phyloP scores from a whole-genome alignment of 2,329 filamentous ascomycete species.

The Colletotrichum destructivum region DNA sequence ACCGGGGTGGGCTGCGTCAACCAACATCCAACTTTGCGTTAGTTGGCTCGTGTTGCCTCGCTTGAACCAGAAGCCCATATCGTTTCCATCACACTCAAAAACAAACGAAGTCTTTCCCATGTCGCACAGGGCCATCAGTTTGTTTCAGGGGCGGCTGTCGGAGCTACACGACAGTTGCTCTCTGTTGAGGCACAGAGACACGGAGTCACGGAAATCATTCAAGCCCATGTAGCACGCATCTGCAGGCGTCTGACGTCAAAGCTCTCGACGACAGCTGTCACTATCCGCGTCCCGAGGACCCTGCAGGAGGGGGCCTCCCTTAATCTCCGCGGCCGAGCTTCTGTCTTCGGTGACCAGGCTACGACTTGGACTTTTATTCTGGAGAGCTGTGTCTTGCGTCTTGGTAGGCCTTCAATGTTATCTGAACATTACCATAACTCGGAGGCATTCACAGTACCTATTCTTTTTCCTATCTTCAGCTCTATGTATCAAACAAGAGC shows the following conservation, averaged over 20 bases:
- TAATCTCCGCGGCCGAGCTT: constrained; percentile 27
- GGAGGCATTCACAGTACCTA: not conserved
- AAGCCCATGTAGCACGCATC: constrained; percentile 2
- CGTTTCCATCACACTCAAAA: not conserved
- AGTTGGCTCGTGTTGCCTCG: constrained; percentile 13
- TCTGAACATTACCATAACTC: not conserved
- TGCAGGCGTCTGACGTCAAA: constrained; percentile 38
- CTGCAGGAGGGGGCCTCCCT: constrained; percentile 29
- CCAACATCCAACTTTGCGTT: not conserved
- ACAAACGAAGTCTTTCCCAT: constrained; percentile 7
- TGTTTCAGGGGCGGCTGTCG: constrained; percentile 29
- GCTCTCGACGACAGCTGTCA: constrained; percentile 33
- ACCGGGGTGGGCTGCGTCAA: too few relatives aligned
- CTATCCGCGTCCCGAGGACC: constrained; percentile 19
- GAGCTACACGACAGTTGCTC: constrained; percentile 30
- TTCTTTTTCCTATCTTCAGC: not conserved
- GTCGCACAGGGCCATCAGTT: constrained; percentile 24
- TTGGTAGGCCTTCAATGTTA: not conserved
- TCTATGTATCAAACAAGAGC: not conserved
- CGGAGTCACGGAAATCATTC: constrained; percentile 10
- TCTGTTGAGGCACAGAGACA: constrained; percentile 3
- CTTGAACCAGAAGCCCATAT: not conserved
- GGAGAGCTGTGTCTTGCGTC: not conserved
- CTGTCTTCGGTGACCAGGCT: not conserved
- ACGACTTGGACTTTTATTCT: not conserved